Conservation (phyloP, 306 rosid genomes). For the Purshia tridentata region DNA sequence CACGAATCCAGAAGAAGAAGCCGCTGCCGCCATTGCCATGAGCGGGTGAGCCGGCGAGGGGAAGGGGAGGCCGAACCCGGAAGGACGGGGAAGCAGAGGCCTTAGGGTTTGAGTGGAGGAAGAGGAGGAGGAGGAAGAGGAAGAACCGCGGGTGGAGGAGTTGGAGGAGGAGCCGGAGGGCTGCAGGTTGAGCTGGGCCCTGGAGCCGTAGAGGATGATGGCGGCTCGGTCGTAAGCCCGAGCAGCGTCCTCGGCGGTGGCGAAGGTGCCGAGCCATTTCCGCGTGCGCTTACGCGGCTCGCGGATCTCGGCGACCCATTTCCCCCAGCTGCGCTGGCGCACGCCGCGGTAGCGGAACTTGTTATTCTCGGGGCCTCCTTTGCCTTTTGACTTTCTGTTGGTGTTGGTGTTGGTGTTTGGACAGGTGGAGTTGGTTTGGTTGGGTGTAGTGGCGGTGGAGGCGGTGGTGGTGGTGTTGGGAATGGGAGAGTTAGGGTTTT, state of each 20-base stretch:
- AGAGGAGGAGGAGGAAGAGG: slow-evolving; percentile 33
- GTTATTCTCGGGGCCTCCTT: slow-evolving; percentile 95
- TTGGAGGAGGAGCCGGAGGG: slow-evolving; percentile 42
- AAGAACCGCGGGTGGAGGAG: slow-evolving; percentile 27
- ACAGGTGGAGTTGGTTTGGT: no score
- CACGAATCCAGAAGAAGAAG: slow-evolving; percentile 19
- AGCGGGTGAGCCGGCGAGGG: slow-evolving; percentile 28
- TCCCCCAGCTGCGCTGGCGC: slow-evolving; percentile 94
- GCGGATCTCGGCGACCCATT: slow-evolving; percentile 99
- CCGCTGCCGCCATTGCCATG: slow-evolving; percentile 5
- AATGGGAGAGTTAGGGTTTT: not conserved
- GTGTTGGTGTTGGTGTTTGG: not conserved
- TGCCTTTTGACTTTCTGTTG: slow-evolving; percentile 57
- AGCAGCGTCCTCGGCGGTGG: slow-evolving; percentile 96
- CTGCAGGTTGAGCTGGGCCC: slow-evolving; percentile 87
- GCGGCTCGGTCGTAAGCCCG: slow-evolving; percentile 96
- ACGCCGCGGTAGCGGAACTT: slow-evolving; percentile 91
- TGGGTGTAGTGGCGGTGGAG: slow-evolving; percentile 21
- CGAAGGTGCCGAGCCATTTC: slow-evolving; percentile 92
- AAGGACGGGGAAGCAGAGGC: slow-evolving; percentile 74
- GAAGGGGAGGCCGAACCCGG: slow-evolving; percentile 35
- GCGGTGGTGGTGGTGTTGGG: slow-evolving; percentile 36
- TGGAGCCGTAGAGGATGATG: slow-evolving; percentile 69
- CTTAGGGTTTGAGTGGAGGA: slow-evolving; percentile 64
- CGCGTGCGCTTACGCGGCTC: slow-evolving; percentile 88